A percentile compares a stretch with the other conserved stretches of the same genome.
These are phyloP conservation scores for Marasmius tenuissimus DNA, from an alignment of 1,284 basidiomycete genomes.

Conservation along the genomic window DNA sequence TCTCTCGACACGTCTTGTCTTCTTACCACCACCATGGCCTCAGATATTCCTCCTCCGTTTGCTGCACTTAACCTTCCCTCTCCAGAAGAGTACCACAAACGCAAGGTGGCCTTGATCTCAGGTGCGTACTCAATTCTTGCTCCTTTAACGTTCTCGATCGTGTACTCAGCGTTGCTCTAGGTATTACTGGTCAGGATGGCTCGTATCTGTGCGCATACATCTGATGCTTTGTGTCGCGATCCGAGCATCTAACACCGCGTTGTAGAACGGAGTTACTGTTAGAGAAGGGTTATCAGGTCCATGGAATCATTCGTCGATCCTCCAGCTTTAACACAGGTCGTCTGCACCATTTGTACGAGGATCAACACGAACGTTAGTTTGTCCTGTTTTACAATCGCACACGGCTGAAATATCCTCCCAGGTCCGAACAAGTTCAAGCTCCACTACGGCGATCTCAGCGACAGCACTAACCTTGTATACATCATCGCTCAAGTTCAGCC, in stretches of 20 bases:
- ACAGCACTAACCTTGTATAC: constrained; percentile 92
- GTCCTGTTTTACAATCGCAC: background rate
- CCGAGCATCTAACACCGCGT: constrained; percentile 16
- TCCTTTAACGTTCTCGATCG: background rate
- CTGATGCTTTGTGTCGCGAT: constrained; percentile 3
- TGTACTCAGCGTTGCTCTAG: constrained; percentile 37
- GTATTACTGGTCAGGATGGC: constrained; percentile 91
- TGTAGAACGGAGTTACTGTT: constrained; percentile 79
- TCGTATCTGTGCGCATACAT: constrained; percentile 71
- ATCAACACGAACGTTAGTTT: constrained; percentile 76
- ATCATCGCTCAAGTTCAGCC: constrained; percentile 90
- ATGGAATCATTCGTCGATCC: constrained; percentile 90
- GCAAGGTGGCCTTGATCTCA: constrained; percentile 88
- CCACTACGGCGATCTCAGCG: constrained; percentile 89
- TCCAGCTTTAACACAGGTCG: constrained; percentile 94
- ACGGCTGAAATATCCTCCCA: constrained; percentile 25
- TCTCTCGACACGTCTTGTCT: background rate
- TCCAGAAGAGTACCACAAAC: constrained; percentile 78
- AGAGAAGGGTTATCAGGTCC: constrained; percentile 87
- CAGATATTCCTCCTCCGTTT: constrained; percentile 36
- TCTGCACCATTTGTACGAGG: constrained; percentile 86
- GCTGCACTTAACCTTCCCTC: constrained; percentile 59
- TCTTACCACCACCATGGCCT: constrained; percentile 32
- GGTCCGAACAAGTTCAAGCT: constrained; percentile 81
- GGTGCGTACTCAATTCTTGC: constrained; percentile 44